Evolutionary conservation across 1,139 yeast species (phyloP).

Genomic region (Yamadazyma songkhlaensis): DNA sequence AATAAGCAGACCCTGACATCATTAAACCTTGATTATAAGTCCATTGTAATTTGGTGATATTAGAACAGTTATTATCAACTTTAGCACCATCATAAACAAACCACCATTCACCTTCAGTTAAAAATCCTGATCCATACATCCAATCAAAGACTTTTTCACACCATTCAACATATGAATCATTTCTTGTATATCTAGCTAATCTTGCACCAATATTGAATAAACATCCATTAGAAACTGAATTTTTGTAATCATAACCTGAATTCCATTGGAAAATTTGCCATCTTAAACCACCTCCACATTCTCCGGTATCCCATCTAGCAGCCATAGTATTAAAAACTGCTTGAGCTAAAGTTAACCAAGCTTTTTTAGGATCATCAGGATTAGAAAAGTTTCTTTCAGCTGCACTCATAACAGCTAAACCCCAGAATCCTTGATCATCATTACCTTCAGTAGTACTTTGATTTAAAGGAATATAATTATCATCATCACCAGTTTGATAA

Average conservation of each 20-base stretch:
- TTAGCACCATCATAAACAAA: constrained; percentile 78
- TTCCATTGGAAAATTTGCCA: constrained; percentile 98
- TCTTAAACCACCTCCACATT: constrained; percentile 86
- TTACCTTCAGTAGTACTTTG: constrained; percentile 82
- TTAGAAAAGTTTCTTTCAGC: constrained; percentile 75
- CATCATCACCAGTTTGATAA: constrained; percentile 63
- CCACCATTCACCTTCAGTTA: constrained; percentile 46
- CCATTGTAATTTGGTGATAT: constrained; percentile 67
- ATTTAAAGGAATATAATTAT: constrained; percentile 72
- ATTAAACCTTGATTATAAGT: constrained; percentile 83
- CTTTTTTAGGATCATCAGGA: constrained; percentile 41
- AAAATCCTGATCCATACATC: constrained; percentile 62
- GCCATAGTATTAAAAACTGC: constrained; percentile 91
- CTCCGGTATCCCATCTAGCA: constrained; percentile 71
- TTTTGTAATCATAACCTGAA: constrained; percentile 89
- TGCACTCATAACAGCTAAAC: constrained; percentile 77
- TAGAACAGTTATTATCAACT: constrained; percentile 60
- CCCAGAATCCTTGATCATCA: constrained; percentile 95
- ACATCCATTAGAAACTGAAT: constrained; percentile 88
- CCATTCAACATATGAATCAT: constrained; percentile 72
- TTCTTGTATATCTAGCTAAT: constrained; percentile 77
- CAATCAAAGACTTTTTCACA: constrained; percentile 81
- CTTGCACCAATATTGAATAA: constrained; percentile 86
- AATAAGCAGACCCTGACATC: constrained; percentile 77
- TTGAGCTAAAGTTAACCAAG: constrained; percentile 74